Conservation (phyloP, 495 filamentous ascomycete genomes). For the Hypoxylon fuscum region DNA sequence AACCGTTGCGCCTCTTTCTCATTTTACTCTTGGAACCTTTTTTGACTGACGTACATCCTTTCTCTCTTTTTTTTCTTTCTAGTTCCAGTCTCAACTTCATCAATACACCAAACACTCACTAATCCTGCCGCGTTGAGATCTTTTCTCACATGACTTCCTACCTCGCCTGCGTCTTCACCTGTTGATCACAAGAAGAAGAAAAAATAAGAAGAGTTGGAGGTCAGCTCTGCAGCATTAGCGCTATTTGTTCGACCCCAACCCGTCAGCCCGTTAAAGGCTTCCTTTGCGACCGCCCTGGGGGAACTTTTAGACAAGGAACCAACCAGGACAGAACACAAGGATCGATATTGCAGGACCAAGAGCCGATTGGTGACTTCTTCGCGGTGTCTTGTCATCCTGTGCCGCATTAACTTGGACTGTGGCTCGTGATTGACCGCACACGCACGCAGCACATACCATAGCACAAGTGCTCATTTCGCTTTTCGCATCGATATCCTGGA, state of each 20-base stretch:
- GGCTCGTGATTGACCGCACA: constrained; percentile 34
- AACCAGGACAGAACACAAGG: constrained; percentile 40
- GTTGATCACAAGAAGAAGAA: constrained; percentile 19
- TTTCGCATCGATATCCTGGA: constrained; percentile 38
- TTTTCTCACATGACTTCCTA: constrained; percentile 29
- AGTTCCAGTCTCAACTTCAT: constrained; percentile 1
- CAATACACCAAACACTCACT: no score
- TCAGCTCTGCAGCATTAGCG: constrained; percentile 38
- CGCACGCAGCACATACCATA: constrained; percentile 10
- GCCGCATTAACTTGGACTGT: constrained; percentile 31
- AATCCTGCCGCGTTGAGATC: no score
- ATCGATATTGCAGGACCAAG: constrained; percentile 34
- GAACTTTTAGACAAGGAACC: constrained; percentile 15
- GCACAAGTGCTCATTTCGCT: constrained; percentile 27
- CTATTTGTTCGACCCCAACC: constrained; percentile 31
- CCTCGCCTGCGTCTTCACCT: constrained; percentile 19
- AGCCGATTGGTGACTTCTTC: constrained; percentile 37
- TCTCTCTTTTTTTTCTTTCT: neutral
- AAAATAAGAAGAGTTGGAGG: constrained; percentile 39
- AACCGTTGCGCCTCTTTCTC: no score
- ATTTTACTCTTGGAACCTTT: no score
- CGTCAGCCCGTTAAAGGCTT: constrained; percentile 23
- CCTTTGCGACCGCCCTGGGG: constrained; percentile 18
- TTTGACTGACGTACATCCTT: neutral
- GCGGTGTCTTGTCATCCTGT: constrained; percentile 31